Base-by-base conservation (phyloP, 305 asterid species). In the Fraxinus xanthoxyloides region DNA sequence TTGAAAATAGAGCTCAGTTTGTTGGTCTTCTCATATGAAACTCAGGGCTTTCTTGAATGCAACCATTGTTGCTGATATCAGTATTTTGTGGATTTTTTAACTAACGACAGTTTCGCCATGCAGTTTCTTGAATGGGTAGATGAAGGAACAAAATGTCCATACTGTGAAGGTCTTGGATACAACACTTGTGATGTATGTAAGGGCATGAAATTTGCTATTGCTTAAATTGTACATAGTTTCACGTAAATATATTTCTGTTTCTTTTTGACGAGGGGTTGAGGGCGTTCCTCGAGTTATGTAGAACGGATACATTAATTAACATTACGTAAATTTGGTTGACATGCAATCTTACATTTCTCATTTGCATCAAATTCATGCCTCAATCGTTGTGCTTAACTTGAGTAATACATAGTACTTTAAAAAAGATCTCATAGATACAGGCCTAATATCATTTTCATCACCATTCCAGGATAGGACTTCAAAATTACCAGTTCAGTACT, bases 111-210 rank as follows among this genome's bases (percentile, higher is more conserved):
- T 78, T 78, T 40, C 61, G 56, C 72, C 75, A 70, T 85, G 91
- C 98, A 95, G 98, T 94, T 95, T 83, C 32, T 91, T 90, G 99
- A 95, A 86, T 95, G 97, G 98, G 81, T 93, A 24, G 98, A 87
- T 34, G 98, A 95, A 89, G 97, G 90, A 76, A 69, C 89, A n/a
- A 93, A 95, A 83, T 95, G 98, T 80, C 93, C 97, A 0, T 95
- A 95, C 82, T 94, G 97, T 83, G 93, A 86, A 77, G 99, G 99
- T 79, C 87, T 79, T 10, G 98, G 98, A 74, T 88, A 82, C 89
- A 76, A 77, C 54, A 73, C 82, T 2, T 94, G 97, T 31, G 98
- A 95, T 75, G 87, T 80, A 31, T 94, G 99, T 84, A 84, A 84
- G 67, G 97, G 92, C 48, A 84, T 19, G 85, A 85, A 85, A 77